Evolutionary conservation across 2,329 filamentous ascomycete genomes (phyloP).

Genomic region (Hymenoscyphus scutula): DNA sequence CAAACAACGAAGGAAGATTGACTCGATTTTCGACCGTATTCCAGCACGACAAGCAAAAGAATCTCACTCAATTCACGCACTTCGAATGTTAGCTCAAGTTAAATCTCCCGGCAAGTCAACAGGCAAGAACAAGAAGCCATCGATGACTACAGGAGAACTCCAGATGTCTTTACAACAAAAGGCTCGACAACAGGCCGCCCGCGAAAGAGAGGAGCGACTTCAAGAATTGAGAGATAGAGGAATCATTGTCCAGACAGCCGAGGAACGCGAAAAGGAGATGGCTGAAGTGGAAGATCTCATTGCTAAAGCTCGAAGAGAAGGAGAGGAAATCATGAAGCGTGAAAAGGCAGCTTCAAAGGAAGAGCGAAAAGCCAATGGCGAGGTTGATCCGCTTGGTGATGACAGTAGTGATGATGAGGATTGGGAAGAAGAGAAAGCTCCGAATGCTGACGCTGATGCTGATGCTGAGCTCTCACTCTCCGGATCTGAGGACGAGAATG

Average conservation of each 20-base stretch:
- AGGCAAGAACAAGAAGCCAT: constrained; percentile 45
- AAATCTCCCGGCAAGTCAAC: constrained; percentile 54
- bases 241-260: constrained; percentile 75
- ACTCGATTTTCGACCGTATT: constrained; percentile 67
- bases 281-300: constrained; percentile 85
- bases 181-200: constrained; percentile 75
- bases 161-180: constrained; percentile 65
- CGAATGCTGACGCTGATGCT: constrained; percentile 37
- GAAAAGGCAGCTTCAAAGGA: constrained; percentile 75
- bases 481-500: constrained; percentile 40
- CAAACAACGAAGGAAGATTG: constrained; percentile 47
- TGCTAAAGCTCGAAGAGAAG: constrained; percentile 78
- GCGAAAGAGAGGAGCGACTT: constrained; percentile 74
- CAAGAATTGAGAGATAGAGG: constrained; percentile 76
- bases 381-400: constrained; percentile 45
- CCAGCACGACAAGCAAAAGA: constrained; percentile 63
- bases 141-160: constrained; percentile 69
- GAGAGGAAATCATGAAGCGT: constrained; percentile 70
- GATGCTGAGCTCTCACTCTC: constrained; percentile 41
- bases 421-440: constrained; percentile 46
- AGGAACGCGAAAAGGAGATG: constrained; percentile 80
- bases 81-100: constrained; percentile 74
- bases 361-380: constrained; percentile 47
- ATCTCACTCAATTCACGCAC: constrained; percentile 59
- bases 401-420: constrained; percentile 55